Evolutionary conservation across 345 rosid genomes (phyloP).

Genomic region (Barbarea vulgaris): DNA sequence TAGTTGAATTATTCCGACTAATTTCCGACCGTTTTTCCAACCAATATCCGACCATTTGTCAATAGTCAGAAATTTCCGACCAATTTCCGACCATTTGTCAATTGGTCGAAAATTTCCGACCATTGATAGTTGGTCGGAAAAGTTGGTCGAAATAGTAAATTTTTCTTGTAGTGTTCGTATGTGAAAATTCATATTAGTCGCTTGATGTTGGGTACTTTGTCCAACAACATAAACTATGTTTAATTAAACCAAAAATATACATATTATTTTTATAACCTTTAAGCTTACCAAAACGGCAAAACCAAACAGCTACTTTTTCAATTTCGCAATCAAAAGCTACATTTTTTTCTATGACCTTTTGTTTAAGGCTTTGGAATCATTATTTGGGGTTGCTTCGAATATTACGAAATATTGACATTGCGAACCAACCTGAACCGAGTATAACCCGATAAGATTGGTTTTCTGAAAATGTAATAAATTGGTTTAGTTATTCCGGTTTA

Average conservation of each 20-base stretch:
- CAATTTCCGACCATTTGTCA: too few species aligned
- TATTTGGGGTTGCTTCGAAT: slow-evolving; percentile 16
- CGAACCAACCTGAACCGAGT: slow-evolving; percentile 5
- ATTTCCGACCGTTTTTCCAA: too few species aligned
- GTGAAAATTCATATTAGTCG: neutral
- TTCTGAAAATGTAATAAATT: neutral
- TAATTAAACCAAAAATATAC: neutral
- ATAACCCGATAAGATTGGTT: slow-evolving; percentile 1
- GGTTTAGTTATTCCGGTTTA: slow-evolving; percentile 28
- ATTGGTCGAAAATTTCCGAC: too few species aligned
- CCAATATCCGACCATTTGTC: too few species aligned
- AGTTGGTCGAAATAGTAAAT: too few species aligned
- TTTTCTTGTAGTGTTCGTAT: too few species aligned
- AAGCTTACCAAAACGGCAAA: too few species aligned
- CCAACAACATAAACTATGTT: neutral
- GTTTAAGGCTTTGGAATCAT: slow-evolving; percentile 21
- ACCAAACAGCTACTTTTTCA: neutral
- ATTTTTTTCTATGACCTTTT: neutral
- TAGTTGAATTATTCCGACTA: too few species aligned
- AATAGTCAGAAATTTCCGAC: too few species aligned
- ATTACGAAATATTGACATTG: neutral
- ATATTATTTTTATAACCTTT: neutral
- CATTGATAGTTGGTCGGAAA: too few species aligned
- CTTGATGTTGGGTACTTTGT: neutral
- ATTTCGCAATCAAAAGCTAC: neutral